Evolutionary conservation across 2,329 filamentous ascomycete genomes (phyloP).

Genomic region (Neonectria sp.): DNA sequence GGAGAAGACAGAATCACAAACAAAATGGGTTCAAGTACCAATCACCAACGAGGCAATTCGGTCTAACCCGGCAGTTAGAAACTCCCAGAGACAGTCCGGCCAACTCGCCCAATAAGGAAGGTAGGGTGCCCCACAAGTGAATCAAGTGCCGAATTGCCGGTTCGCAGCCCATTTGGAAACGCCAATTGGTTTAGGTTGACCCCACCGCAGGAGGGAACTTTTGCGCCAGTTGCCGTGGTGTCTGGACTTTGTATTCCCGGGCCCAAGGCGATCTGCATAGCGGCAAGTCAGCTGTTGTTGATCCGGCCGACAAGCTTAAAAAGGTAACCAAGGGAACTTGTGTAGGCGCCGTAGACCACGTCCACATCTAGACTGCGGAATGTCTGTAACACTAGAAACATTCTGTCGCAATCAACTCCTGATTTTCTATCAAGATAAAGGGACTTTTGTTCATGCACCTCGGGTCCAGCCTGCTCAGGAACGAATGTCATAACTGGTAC

Average conservation of each 20-base stretch:
- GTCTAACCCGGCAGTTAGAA: neutral
- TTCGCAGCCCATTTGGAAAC: neutral
- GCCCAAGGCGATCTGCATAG: neutral
- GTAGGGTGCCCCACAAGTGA: neutral
- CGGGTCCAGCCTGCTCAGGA: neutral
- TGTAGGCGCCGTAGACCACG: neutral
- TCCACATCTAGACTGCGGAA: neutral
- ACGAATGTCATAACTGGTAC: neutral
- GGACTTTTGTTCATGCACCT: slow-evolving; percentile 5
- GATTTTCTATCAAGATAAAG: neutral
- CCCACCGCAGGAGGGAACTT: slow-evolving; percentile 1
- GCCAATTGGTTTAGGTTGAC: neutral
- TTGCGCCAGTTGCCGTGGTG: neutral
- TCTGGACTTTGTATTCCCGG: neutral
- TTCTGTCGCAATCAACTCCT: neutral
- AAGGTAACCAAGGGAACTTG: slow-evolving; percentile 1
- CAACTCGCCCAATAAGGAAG: neutral
- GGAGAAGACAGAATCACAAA: neutral
- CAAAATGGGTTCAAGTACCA: neutral
- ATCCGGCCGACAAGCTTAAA: neutral
- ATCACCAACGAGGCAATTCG: neutral
- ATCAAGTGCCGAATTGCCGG: slow-evolving; percentile 3
- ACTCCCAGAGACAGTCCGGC: neutral
- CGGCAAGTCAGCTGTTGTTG: neutral
- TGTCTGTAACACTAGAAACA: neutral